Base-by-base conservation (phyloP, 495 filamentous ascomycete species). In the Trichoderma parareesei region DNA sequence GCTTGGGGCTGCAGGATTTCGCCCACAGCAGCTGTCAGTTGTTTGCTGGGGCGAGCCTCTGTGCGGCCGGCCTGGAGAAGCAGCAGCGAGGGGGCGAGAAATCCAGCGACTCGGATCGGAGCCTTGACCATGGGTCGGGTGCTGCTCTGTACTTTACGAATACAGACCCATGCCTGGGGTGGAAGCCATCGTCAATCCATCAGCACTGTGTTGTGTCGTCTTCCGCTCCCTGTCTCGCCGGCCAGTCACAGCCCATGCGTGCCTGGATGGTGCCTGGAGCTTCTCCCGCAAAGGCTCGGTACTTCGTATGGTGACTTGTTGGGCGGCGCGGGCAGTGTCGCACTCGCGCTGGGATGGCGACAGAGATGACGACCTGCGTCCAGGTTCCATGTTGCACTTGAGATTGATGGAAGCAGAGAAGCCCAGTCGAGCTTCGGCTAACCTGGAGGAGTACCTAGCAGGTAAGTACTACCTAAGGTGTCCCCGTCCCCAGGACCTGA, bases 171-270 rank as follows among this genome's bases (percentile, higher is more conserved):
- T 27, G 27, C 27, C 27, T 27, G 6, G 40, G 40, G 6, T 41
- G 6, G 40, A 41, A 41, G 40, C 40, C 53, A 57, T 35, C 53
- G 10, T 55, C 48, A 55, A 27, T 27, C 27, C 48, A 57, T 57
- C 46, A 49, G 16, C 46, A 49, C 46, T 49, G 46, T 18, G 5
- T n/a, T 20, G 46, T 27, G 46, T 20, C 14, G 14, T n/a, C 14
- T 1, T 18, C 11, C n/a, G 6, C 11, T n/a, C 14, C n/a, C 40
- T 6, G 18, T 16, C 46, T 18, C 9, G 46, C 14, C 16, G 53
- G 8, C 53, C 53, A 57, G 27, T 57, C 53, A 57, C 53, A 37
- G 53, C 53, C 53, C 53, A 57, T 57, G 53, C 53, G 53, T 57
- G 53, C 53, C 53, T 57, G 53, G 53, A 57, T 57, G 27, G 53